Percentiles rank a stretch among this genome's conserved stretches.
phyloP scores from a whole-genome alignment of 345 rosid genomes.

The Linum tenue region DNA sequence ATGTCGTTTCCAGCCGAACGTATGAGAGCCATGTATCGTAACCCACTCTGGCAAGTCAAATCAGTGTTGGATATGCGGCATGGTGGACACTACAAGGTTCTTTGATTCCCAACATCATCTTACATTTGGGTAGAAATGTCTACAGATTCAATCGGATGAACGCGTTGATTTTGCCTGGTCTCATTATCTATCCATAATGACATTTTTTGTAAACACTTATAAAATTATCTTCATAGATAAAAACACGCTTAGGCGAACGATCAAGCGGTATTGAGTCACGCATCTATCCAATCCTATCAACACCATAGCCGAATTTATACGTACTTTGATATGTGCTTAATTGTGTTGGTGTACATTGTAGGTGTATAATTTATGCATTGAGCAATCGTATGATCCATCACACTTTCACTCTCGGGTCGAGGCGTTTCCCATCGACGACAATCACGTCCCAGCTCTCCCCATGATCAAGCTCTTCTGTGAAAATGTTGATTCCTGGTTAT shows the following conservation, averaged over 20 bases:
- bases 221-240: no score
- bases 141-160: no score
- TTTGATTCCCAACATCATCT: neutral
- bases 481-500: slow-evolving; percentile 77
- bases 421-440: slow-evolving; percentile 77
- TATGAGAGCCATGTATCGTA: slow-evolving; percentile 78
- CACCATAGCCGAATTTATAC: no score
- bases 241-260: no score
- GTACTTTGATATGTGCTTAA: no score
- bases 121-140: no score
- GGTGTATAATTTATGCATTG: slow-evolving; percentile 83
- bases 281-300: no score
- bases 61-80: slow-evolving; percentile 85
- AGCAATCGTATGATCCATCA: slow-evolving; percentile 58
- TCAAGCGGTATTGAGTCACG: no score
- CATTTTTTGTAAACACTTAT: neutral
- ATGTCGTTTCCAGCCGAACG: slow-evolving; percentile 92
- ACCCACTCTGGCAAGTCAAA: slow-evolving; percentile 96
- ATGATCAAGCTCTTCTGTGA: slow-evolving; percentile 73
- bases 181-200: neutral
- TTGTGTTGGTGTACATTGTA: slow-evolving; percentile 14
- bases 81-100: slow-evolving; percentile 68
- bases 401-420: slow-evolving; percentile 83
- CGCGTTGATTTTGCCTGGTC: no score
- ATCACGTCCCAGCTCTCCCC: slow-evolving; percentile 76